Percentiles rank a stretch among this genome's conserved stretches.
phyloP scores from a whole-genome alignment of 495 filamentous ascomycete species.

The Hypoxylon lienhwacheense region DNA sequence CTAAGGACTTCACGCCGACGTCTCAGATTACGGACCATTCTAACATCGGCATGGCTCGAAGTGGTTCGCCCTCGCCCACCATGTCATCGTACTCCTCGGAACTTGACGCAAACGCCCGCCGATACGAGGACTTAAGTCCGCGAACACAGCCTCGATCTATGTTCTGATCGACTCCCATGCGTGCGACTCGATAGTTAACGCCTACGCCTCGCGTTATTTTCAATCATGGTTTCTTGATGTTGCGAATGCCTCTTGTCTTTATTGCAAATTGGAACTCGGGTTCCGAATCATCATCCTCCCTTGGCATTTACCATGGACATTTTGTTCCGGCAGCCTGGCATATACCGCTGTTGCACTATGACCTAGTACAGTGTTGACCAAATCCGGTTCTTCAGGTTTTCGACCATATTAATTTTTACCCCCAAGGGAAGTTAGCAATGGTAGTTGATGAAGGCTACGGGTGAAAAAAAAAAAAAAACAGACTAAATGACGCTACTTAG shows the following conservation, averaged over 20 bases:
- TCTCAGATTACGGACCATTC: background rate
- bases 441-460: too few species aligned
- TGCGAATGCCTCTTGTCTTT: conserved; percentile 8
- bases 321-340: too few species aligned
- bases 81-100: conserved; percentile 33
- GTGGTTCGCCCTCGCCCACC: conserved; percentile 25
- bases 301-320: conserved; percentile 7
- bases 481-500: too few species aligned
- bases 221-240: conserved; percentile 2
- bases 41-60: conserved; percentile 10
- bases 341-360: too few species aligned
- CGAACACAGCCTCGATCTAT: conserved; percentile 46
- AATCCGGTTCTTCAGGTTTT: conserved; percentile 14
- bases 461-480: too few species aligned
- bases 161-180: conserved; percentile 39
- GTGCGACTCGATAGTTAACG: background rate
- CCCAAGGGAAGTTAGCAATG: too few species aligned
- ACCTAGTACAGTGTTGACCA: too few species aligned
- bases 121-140: conserved; percentile 53
- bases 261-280: background rate
- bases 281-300: conserved; percentile 1
- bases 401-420: too few species aligned
- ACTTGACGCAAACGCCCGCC: conserved; percentile 45
- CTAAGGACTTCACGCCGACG: conserved; percentile 23
- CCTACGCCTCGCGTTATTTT: conserved; percentile 2